Percentiles rank a stretch among this genome's conserved stretches.
phyloP scores from a whole-genome alignment of 768 basidiomycete genomes.

The Cystofilobasidium bisporidii region DNA sequence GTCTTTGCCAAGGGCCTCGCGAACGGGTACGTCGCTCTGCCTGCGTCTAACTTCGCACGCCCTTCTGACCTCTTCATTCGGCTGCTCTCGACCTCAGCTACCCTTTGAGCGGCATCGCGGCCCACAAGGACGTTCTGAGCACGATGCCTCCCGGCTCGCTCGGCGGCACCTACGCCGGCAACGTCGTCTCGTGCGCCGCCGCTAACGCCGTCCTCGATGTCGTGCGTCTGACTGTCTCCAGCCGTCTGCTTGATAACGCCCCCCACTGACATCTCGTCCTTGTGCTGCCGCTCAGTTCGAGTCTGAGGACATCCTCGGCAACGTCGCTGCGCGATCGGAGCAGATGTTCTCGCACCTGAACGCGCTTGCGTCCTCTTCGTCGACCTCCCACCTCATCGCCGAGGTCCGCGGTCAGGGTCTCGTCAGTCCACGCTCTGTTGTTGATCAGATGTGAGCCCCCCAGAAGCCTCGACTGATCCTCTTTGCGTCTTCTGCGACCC shows the following conservation, averaged over 20 bases:
- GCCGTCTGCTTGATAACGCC: neutral
- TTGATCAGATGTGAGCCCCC: no score
- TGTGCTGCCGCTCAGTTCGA: slow-evolving; percentile 43
- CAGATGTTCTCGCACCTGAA: slow-evolving; percentile 63
- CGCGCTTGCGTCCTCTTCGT: slow-evolving; percentile 50
- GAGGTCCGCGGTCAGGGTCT: slow-evolving; percentile 72
- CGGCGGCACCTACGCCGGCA: slow-evolving; percentile 74
- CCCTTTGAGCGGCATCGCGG: slow-evolving; percentile 78
- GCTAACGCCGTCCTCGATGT: slow-evolving; percentile 37
- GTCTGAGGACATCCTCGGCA: slow-evolving; percentile 70
- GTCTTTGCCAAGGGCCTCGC: slow-evolving; percentile 67
- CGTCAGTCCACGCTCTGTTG: no score
- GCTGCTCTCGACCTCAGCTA: slow-evolving; percentile 68
- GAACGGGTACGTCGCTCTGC: slow-evolving; percentile 37
- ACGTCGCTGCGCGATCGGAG: slow-evolving; percentile 65
- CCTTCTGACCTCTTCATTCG: no score
- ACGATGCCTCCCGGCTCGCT: slow-evolving; percentile 34
- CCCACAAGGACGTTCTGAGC: slow-evolving; percentile 69
- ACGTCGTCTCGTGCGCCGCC: slow-evolving; percentile 84
- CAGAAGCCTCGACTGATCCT: slow-evolving; percentile 33
- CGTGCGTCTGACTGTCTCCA: slow-evolving; percentile 1
- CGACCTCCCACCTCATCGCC: slow-evolving; percentile 53
- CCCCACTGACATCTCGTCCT: neutral
- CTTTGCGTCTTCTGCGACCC: neutral
- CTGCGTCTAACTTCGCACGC: no score